These are phyloP conservation scores for Torulaspora gathmanii DNA, from an alignment of 805 yeast species.

Conservation along the genomic window DNA sequence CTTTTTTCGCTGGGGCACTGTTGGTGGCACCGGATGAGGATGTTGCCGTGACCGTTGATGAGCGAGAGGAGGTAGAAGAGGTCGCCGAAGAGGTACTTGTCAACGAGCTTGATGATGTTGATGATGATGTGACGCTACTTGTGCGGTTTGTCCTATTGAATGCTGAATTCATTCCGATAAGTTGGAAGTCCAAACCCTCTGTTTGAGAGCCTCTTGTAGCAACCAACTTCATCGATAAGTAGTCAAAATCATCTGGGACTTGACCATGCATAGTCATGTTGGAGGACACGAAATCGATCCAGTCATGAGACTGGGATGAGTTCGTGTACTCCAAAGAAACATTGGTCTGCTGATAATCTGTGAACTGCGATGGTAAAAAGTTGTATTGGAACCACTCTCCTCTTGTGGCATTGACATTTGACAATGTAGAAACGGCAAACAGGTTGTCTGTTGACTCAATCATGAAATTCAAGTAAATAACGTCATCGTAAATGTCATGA, in stretches of 20 bases:
- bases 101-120: conserved; percentile 20
- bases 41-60: conserved; percentile 27
- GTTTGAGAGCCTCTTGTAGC: conserved; percentile 37
- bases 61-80: conserved; percentile 26
- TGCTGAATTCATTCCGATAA: conserved; percentile 45
- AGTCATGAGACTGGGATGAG: conserved; percentile 39
- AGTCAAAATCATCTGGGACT: conserved; percentile 50
- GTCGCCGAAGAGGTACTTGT: conserved; percentile 26
- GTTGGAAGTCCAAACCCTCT: conserved; percentile 45
- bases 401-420: conserved; percentile 63
- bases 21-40: conserved; percentile 31
- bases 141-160: conserved; percentile 13
- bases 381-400: conserved; percentile 56
- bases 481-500: conserved; percentile 56
- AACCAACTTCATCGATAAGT: conserved; percentile 38
- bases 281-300: conserved; percentile 60
- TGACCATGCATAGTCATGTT: conserved; percentile 67
- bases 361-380: conserved; percentile 52
- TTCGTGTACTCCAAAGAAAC: conserved; percentile 42
- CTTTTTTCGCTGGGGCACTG: conserved; percentile 30
- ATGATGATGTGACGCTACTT: conserved; percentile 5
- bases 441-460: conserved; percentile 50
- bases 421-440: conserved; percentile 50
- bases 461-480: conserved; percentile 53
- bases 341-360: conserved; percentile 47